These are phyloP conservation scores for Pythium sukuiense DNA, from an alignment of 352 stramenopile genomes.

Conservation along the genomic window DNA sequence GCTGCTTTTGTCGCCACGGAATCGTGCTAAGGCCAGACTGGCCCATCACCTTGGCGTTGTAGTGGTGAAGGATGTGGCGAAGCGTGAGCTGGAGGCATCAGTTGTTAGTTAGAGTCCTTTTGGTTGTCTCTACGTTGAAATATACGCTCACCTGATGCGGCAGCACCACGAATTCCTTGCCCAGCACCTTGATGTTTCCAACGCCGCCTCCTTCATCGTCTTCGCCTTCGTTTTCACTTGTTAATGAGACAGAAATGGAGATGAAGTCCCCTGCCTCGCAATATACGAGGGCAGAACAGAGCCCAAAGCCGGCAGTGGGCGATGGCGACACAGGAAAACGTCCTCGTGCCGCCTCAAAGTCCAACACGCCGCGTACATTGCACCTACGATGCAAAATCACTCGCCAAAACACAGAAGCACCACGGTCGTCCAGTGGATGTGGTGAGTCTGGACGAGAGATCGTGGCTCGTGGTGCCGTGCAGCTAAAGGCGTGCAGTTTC, in stretches of 20 bases:
- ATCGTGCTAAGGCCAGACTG: too few species aligned
- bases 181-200: slow-evolving; percentile 9
- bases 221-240: neutral
- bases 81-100: slow-evolving; percentile 4
- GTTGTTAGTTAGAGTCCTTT: too few species aligned
- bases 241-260: neutral
- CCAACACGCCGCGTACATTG: slow-evolving; percentile 2
- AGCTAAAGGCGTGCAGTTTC: slow-evolving; percentile 13
- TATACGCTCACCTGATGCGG: slow-evolving; percentile 7
- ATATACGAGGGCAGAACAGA: slow-evolving; percentile 18
- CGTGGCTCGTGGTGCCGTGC: neutral
- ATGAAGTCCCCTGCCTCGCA: slow-evolving; percentile 17
- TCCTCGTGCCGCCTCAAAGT: slow-evolving; percentile 1
- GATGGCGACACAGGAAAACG: neutral
- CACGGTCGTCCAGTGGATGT: neutral
- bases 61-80: slow-evolving; percentile 7
- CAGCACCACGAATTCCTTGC: slow-evolving; percentile 18
- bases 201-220: neutral
- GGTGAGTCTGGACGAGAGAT: neutral
- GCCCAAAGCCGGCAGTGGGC: neutral
- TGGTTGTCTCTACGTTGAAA: too few species aligned
- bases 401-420: slow-evolving; percentile 2
- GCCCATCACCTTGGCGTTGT: neutral
- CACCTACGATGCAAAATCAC: slow-evolving; percentile 17
- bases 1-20: slow-evolving; percentile 4